Evolutionary conservation across 352 stramenopile species (phyloP).

Genomic region (Pythium periplocum): DNA sequence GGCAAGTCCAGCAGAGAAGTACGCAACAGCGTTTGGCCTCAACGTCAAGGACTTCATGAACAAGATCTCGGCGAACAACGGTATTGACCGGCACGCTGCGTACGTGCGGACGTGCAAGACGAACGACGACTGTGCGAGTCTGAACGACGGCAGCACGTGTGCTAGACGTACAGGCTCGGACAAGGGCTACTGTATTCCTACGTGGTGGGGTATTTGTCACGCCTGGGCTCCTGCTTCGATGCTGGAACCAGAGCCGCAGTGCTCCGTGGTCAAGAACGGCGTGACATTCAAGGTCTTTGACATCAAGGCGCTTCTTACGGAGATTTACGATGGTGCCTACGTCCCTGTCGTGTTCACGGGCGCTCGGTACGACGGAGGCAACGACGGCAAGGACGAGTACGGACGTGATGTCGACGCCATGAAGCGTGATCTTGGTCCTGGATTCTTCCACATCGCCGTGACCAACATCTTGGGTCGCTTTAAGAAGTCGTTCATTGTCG

Average conservation of each 20-base stretch:
- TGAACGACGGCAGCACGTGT: constrained; percentile 3
- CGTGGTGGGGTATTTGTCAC: constrained; percentile 5
- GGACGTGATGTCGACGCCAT: not conserved
- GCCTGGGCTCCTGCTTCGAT: constrained; percentile 1
- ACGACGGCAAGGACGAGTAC: constrained; percentile 12
- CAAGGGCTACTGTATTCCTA: constrained; percentile 4
- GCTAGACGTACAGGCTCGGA: constrained; percentile 1
- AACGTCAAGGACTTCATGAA: constrained; percentile 14
- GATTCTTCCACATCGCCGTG: too few relatives aligned
- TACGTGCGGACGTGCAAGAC: not conserved
- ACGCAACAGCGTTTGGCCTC: constrained; percentile 4
- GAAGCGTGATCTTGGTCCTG: too few relatives aligned
- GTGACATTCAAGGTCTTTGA: constrained; percentile 9
- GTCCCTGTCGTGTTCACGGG: not conserved
- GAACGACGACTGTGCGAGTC: constrained; percentile 3
- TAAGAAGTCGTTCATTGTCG: too few relatives aligned
- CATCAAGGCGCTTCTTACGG: too few relatives aligned
- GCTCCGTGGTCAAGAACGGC: constrained; percentile 3
- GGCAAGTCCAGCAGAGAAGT: constrained; percentile 3
- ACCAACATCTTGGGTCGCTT: too few relatives aligned
- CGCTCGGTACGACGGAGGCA: constrained; percentile 1
- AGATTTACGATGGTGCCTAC: too few relatives aligned
- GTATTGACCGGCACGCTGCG: constrained; percentile 1
- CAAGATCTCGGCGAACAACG: constrained; percentile 9
- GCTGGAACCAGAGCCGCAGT: not conserved